These are phyloP conservation scores for Ephemerocybe angulata DNA, from an alignment of 768 basidiomycete species.

Conservation along the genomic window DNA sequence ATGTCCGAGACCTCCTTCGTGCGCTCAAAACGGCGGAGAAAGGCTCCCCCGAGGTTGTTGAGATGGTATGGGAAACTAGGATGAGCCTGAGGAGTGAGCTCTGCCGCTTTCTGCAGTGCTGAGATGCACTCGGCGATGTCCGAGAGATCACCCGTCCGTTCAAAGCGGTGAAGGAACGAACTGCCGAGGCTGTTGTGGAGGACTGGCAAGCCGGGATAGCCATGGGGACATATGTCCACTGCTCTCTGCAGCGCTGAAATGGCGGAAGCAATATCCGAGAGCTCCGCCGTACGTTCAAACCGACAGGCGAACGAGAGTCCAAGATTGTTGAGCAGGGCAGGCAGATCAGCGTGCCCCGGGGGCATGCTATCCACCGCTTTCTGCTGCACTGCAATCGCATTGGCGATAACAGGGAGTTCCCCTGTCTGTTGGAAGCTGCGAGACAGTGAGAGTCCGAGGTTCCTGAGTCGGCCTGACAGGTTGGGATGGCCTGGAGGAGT, in stretches of 20 bases:
- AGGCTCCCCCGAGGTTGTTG: too few species aligned
- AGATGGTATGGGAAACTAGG: too few species aligned
- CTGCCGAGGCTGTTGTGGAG: not conserved
- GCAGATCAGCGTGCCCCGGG: not conserved
- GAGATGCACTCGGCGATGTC: not conserved
- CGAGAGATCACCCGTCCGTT: not conserved
- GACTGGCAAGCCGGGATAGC: not conserved
- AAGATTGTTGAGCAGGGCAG: not conserved
- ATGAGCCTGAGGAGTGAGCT: not conserved
- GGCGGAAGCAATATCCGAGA: not conserved
- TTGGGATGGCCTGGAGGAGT: slow-evolving; percentile 14
- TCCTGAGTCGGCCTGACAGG: not conserved
- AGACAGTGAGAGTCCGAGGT: not conserved
- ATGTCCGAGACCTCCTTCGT: too few species aligned
- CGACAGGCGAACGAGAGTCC: not conserved
- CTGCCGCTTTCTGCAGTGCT: not conserved
- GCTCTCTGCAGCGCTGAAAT: not conserved
- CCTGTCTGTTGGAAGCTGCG: slow-evolving; percentile 19
- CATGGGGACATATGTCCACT: not conserved
- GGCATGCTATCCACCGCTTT: not conserved
- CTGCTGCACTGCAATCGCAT: not conserved
- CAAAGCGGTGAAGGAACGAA: not conserved
- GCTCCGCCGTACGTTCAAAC: not conserved
- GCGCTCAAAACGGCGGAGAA: too few species aligned
- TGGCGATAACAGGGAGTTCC: not conserved